phyloP scores from a whole-genome alignment of 352 stramenopile species.

The Saprolegnia parasitica region DNA sequence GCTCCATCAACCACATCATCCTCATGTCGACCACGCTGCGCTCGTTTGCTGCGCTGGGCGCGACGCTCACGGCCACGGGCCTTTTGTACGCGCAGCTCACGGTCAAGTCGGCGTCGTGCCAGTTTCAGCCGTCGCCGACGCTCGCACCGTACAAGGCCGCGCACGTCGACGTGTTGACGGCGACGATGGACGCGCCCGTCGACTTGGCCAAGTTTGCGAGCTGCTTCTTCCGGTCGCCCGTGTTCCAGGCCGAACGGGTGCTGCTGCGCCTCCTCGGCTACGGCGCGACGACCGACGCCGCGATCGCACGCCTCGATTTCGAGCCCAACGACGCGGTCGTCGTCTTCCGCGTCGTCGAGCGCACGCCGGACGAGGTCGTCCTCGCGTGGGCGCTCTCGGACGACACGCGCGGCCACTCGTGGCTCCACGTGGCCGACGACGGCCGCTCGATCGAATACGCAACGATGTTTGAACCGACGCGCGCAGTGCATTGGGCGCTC shows the following conservation, averaged over 20 bases:
- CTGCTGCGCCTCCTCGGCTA: conserved; percentile 9
- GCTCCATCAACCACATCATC: neutral
- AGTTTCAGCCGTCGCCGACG: too few species aligned
- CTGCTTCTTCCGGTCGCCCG: conserved; percentile 20
- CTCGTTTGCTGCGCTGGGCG: neutral
- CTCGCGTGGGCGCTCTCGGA: conserved; percentile 17
- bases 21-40: neutral
- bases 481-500: neutral
- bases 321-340: conserved; percentile 15
- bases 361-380: conserved; percentile 15
- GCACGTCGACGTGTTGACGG: conserved; percentile 14
- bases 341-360: conserved; percentile 23
- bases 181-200: neutral
- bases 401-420: conserved; percentile 16
- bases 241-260: conserved; percentile 27
- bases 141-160: neutral
- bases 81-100: neutral
- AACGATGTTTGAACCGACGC: conserved; percentile 4
- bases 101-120: too few species aligned
- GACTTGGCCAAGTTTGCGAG: neutral
- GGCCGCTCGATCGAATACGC: conserved; percentile 13
- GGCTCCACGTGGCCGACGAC: conserved; percentile 10
- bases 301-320: neutral
- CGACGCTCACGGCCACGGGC: neutral
- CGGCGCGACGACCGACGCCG: conserved; percentile 3